Evolutionary conservation across 2,329 filamentous ascomycete species (phyloP), one percentile per base, ranked within the genome.

Genomic region (Fusarium sp.): DNA sequence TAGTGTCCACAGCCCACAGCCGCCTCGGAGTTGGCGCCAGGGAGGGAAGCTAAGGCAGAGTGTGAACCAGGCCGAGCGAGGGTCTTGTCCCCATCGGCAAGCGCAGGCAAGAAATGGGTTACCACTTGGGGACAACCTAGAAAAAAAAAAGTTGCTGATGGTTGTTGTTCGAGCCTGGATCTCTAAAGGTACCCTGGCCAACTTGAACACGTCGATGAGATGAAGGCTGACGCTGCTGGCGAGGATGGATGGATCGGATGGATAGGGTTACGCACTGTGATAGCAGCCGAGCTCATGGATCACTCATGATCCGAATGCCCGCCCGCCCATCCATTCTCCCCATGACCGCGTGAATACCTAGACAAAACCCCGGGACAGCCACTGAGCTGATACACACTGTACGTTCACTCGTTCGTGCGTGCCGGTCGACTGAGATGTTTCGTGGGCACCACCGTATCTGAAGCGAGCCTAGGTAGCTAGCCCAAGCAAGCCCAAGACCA

Each of bases 1-100:
- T 77, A 77, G 75, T 65, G 71, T 69, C 72, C 72, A 79, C 74
- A 77, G 74, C 71, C 75, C 72, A 79, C 74, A 77, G 74, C 71
- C 75, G 70, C 64, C 71, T 72, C 66, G 70, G 67, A 66, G 66
- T 70, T 60, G 55, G 73, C 62, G 67, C 75, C 64, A 76, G 66
- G 64, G 68, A 74, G 75, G 65, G 53, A 55, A 56, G 58, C 57
- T 60, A 67, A 64, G 66, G 71, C 42, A 60, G 58, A 71, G 69
- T 24, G 40, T 36, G 61, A 44, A 64, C 62, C 60, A 60, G 33
- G 35, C 55, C 53, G 49, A 53, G 49, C 55, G 35, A 58, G 55
- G 55, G 55, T 38, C 46, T 51, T 36, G 55, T 68, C 57, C 24
- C 60, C 69, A 64, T 69, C 66, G 61, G 62, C 67, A 66, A 62